Base-by-base conservation (phyloP, 2,329 filamentous ascomycete species). In the Metarhizium album region DNA sequence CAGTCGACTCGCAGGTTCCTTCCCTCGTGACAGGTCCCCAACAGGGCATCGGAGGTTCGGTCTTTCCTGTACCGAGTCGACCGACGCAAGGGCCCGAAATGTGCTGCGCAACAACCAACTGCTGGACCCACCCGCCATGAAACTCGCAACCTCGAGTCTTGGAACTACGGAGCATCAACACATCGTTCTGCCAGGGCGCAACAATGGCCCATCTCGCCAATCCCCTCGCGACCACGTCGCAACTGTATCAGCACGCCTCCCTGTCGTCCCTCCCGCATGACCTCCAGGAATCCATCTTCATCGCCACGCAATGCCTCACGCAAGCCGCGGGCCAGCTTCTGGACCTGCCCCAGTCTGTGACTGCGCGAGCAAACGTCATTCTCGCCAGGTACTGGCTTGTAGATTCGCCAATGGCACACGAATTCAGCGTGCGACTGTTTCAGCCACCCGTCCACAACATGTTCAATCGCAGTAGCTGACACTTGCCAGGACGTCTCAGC, bases 241-340 rank as follows among this genome's bases (percentile, higher is more conserved):
- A 91, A 66, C 75, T 93, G 14, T 78, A 76, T 56, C 64, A 75
- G 62, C 69, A 78, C 60, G 62, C 77, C 57, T 64, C 76, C 52
- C 65, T 82, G 69, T 66, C 80, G 68, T 65, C 73, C 60, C 66
- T 90, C 2, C 84, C 87, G 1, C 68, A 70, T 31, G 82, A 88
- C 56, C 72, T 91, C 14, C 85, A 87, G 64, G 82, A 86, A 62
- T 78, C 79, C 55, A 74, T 90, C 55, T 83, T 85, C 59, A 85
- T 83, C 64, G 76, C 83, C 49, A 83, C 84, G 35, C 82, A 86
- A 63, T 79, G 79, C 58, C 77, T 91, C 42, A 87, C 85, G 3
- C 87, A 93, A 67, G 82, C 84, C 22, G 86, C 87, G 11, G 87
- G 87, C 29, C 76, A 94, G 47, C 78, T 97, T 18, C 76, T 98